Evolutionary conservation across 495 filamentous ascomycete species (phyloP).

Genomic region (Parachaetomium inaequale): DNA sequence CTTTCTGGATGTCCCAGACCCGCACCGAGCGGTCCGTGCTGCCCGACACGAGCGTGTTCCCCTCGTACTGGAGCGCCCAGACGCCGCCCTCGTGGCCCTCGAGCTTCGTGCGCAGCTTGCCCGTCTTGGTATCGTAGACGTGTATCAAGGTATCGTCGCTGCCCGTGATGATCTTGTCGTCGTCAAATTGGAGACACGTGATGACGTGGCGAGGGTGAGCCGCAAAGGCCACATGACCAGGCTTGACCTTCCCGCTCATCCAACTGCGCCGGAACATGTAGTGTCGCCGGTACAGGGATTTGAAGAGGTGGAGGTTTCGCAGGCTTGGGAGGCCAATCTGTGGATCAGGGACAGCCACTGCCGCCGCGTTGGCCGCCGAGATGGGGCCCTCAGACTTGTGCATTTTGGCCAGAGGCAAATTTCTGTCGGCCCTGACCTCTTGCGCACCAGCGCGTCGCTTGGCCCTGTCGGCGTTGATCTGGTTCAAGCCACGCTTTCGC

Average conservation of each 20-base stretch:
- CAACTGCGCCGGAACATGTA: conserved; percentile 84
- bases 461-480: conserved; percentile 44
- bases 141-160: conserved; percentile 98
- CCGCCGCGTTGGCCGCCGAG: conserved; percentile 78
- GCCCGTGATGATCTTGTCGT: conserved; percentile 95
- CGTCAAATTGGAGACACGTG: conserved; percentile 95
- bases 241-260: conserved; percentile 80
- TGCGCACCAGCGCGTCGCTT: conserved; percentile 52
- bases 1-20: conserved; percentile 95
- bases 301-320: conserved; percentile 84
- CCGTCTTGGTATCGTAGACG: conserved; percentile 96
- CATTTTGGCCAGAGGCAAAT: conserved; percentile 32
- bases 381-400: conserved; percentile 72
- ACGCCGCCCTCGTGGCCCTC: conserved; percentile 96
- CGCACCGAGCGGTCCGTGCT: conserved; percentile 94
- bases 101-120: conserved; percentile 73
- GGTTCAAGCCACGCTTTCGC: conserved; percentile 43
- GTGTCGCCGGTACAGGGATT: conserved; percentile 91
- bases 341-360: conserved; percentile 75
- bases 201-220: conserved; percentile 96
- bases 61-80: conserved; percentile 95
- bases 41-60: conserved; percentile 90
- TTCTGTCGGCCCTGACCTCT: conserved; percentile 39
- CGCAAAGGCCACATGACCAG: conserved; percentile 92
- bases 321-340: conserved; percentile 73